Base-by-base conservation (phyloP, 1,284 basidiomycete species). In the Melampsora larici-populina region DNA sequence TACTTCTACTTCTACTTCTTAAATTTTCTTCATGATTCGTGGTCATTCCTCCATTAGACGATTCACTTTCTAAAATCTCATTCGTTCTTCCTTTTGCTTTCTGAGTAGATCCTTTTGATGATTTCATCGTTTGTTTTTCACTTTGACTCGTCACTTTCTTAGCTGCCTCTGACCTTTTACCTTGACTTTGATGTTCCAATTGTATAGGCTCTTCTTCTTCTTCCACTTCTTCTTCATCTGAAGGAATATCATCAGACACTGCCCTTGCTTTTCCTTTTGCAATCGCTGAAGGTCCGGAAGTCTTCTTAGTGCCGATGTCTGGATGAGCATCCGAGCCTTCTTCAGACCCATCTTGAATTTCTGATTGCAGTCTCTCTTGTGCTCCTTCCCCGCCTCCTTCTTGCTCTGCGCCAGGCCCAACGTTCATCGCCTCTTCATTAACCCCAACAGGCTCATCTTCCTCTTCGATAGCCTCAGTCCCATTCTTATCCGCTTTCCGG, bases 401-500 rank as follows among this genome's bases (percentile, higher is more conserved):
- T 58, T 58, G 21, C 21, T 58, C 51, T 8, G 6, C 5, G n/a
- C 26, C n/a, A 58, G 51, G 51, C 26, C 51, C 36, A 40, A 40
- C 51, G 51, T 24, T n/a, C 1, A 24, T 60, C 55, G 18, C 24
- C n/a, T 60, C n/a, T 26, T 60, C 55, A 60, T 60, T n/a, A 24
- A 24, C 29, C 55, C n/a, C 17, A 11, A 24, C 18, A 11, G n/a
- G n/a, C 6, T 60, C n/a, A 15, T 60, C 21, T 11, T 46, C 43
- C 9, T 60, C 55, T 60, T 24, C 55, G 17, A 11, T 18, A 15
- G 51, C 18, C 29, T 69, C 66, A 62, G 13, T 24, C 13, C n/a
- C 74, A 49, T 29, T 63, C 66, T 70, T 48, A n/a, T 43, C 43
- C 15, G 43, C 43, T 46, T 46, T 46, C 43, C 43, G 62, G 40